Percentiles rank a stretch among this genome's conserved stretches.
Evolutionary conservation across 139 green algal species (phyloP).

Genomic region (Mychonastes homosphaera): DNA sequence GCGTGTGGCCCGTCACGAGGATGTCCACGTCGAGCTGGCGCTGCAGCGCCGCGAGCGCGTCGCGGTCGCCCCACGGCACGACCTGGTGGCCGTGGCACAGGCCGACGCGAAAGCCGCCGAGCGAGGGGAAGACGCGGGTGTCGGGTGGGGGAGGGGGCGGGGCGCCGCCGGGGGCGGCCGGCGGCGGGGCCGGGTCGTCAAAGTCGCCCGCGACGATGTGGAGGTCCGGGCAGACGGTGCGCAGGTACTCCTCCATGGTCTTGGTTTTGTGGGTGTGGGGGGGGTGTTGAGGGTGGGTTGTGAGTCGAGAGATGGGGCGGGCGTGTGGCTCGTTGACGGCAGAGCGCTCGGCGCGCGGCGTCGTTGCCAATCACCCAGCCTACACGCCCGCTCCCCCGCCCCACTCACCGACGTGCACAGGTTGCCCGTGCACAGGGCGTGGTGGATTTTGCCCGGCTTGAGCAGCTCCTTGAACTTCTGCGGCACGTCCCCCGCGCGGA

Average conservation of each 20-base stretch:
- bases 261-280: too few relatives aligned
- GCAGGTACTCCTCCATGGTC: constrained; percentile 82
- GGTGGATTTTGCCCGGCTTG: constrained; percentile 74
- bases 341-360: too few relatives aligned
- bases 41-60: constrained; percentile 67
- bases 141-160: constrained; percentile 15
- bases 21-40: constrained; percentile 83
- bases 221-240: constrained; percentile 60
- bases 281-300: too few relatives aligned
- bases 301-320: too few relatives aligned
- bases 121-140: constrained; percentile 59
- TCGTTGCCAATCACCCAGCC: too few relatives aligned
- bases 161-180: too few relatives aligned
- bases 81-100: constrained; percentile 89
- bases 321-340: too few relatives aligned
- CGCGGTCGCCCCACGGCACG: constrained; percentile 68
- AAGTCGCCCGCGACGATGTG: constrained; percentile 79
- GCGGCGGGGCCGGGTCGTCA: constrained; percentile 48
- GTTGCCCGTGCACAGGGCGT: constrained; percentile 83
- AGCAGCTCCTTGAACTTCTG: constrained; percentile 82
- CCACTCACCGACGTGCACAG: constrained; percentile 69
- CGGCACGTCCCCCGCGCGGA: constrained; percentile 15
- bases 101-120: constrained; percentile 78
- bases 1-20: constrained; percentile 85
- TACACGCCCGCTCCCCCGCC: too few relatives aligned